phyloP scores from a whole-genome alignment of 1,284 basidiomycete genomes.

The Trametes pubescens region DNA sequence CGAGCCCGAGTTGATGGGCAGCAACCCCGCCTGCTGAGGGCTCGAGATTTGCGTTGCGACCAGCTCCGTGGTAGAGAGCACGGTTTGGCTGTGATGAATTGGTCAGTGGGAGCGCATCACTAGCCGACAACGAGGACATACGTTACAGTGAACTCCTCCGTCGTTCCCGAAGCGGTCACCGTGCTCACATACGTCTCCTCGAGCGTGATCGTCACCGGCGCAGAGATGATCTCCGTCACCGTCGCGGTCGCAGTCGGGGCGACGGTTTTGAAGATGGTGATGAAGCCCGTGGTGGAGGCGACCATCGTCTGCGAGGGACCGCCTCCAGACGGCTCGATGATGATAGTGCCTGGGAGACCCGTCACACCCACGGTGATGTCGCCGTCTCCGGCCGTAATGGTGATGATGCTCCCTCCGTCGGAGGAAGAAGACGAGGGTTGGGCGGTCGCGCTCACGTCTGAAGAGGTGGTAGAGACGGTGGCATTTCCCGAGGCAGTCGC shows the following conservation, averaged over 20 bases:
- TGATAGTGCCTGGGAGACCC: slow-evolving; percentile 28
- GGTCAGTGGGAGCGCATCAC: not conserved
- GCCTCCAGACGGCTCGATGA: slow-evolving; percentile 32
- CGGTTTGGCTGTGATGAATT: slow-evolving; percentile 29
- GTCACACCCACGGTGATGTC: slow-evolving; percentile 26
- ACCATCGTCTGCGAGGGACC: slow-evolving; percentile 18
- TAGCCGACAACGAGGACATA: slow-evolving; percentile 21
- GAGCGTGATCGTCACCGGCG: slow-evolving; percentile 41
- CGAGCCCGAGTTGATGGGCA: slow-evolving; percentile 40
- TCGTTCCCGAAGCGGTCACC: slow-evolving; percentile 35
- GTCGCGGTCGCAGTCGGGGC: slow-evolving; percentile 38
- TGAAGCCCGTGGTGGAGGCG: slow-evolving; percentile 21
- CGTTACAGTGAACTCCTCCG: slow-evolving; percentile 39
- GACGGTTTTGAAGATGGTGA: slow-evolving; percentile 28
- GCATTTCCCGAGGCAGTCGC: not conserved
- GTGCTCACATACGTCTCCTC: slow-evolving; percentile 41
- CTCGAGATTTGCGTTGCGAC: slow-evolving; percentile 26
- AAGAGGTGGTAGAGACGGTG: slow-evolving; percentile 1
- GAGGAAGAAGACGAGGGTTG: not conserved
- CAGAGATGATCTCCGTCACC: slow-evolving; percentile 32
- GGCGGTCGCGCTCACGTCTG: not conserved
- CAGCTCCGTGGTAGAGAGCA: slow-evolving; percentile 36
- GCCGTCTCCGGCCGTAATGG: slow-evolving; percentile 26
- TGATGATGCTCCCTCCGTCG: slow-evolving; percentile 21
- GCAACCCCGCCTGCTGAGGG: slow-evolving; percentile 34